Base-by-base conservation (phyloP, 2,329 filamentous ascomycete genomes). In the Cercospora zeina region DNA sequence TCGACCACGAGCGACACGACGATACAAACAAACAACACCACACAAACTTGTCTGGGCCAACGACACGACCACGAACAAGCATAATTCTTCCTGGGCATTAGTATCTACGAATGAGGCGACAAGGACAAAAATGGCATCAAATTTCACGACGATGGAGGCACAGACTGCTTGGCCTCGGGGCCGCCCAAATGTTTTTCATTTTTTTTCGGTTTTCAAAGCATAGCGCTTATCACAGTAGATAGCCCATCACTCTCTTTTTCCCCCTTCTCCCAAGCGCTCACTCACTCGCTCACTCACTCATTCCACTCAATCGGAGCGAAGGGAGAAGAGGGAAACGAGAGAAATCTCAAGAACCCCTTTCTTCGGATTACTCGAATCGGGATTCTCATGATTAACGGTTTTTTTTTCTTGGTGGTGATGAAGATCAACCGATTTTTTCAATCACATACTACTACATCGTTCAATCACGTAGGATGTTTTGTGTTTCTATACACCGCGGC, bases 1-100 rank as follows among this genome's bases (percentile, higher is more conserved):
- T 27, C 47, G n/a, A 21, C 24, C 30, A 51, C 47, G 47, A 51
- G 47, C 47, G 24, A 51, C 24, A 51, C n/a, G 47, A 51, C 30
- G 3, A 50, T 21, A 31, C 47, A 31, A 30, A 51, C 21, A 19
- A 51, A 51, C 37, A 45, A 2, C 39, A 19, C 47, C 24, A 51
- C 47, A 51, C 24, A 33, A 21, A 51, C 14, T n/a, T 30, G 11
- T 14, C 30, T 21, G 24, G 24, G 24, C 6, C 24, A 27, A 51
- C 47, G 47, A 51, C 47, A 51, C 47, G 39, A 45, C 24, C 24
- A 45, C 39, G 39, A 45, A 16, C 30, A 24, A 33, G 47, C 47
- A 51, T 51, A 11, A 51, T 45, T 13, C 10, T 45, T 13, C 11
- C 11, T n/a, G 36, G 9, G 39, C 39, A 45, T 45, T 45, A 19